Evolutionary conservation across 768 basidiomycete species (phyloP).

Genomic region (Tricholoma furcatifolium): DNA sequence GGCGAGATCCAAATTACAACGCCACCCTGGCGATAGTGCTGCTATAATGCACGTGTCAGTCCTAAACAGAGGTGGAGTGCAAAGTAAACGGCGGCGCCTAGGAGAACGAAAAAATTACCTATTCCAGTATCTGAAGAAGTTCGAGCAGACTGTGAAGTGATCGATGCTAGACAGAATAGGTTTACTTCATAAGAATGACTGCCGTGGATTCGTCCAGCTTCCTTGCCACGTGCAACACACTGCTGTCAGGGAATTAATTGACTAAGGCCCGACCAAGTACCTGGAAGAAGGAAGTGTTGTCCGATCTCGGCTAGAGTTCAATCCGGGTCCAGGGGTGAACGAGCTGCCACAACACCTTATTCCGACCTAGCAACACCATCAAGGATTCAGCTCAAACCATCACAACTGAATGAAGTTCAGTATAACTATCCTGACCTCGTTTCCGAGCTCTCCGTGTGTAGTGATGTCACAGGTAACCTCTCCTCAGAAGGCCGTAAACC

Average conservation of each 20-base stretch:
- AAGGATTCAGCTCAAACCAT: background rate
- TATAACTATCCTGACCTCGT: background rate
- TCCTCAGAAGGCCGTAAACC: conserved; percentile 3
- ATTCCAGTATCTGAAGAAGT: conserved; percentile 10
- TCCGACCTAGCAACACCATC: conserved; percentile 5
- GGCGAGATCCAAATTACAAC: conserved; percentile 1
- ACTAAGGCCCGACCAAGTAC: background rate
- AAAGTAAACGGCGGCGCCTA: conserved; percentile 5
- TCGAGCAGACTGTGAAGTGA: conserved; percentile 9
- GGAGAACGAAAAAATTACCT: conserved; percentile 13
- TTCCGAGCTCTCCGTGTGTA: background rate
- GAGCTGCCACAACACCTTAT: conserved; percentile 1
- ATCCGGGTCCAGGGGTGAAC: background rate
- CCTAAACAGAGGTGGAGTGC: conserved; percentile 10
- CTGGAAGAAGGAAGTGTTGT: background rate
- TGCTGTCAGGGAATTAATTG: conserved; percentile 3
- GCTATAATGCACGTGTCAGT: conserved; percentile 11
- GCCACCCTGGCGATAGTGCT: conserved; percentile 3
- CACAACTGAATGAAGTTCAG: background rate
- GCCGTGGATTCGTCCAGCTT: conserved; percentile 1
- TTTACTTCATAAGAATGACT: conserved; percentile 11
- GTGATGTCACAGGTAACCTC: background rate
- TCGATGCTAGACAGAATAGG: conserved; percentile 9
- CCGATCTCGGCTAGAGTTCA: background rate
- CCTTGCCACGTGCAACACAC: conserved; percentile 14